phyloP scores from a whole-genome alignment of 352 stramenopile genomes.

The Pythium utonaiense region DNA sequence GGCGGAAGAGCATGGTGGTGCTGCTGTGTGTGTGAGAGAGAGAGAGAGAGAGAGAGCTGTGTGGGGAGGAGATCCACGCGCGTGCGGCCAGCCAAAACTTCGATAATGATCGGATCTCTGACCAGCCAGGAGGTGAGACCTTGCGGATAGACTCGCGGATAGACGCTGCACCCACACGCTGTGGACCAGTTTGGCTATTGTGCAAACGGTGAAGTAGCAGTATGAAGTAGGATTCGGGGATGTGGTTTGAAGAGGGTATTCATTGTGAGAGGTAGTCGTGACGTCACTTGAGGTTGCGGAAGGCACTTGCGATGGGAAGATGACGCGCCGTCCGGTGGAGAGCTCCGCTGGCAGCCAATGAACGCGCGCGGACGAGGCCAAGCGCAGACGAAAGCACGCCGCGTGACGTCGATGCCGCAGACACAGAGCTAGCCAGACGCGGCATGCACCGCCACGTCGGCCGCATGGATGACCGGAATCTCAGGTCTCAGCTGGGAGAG shows the following conservation, averaged over 20 bases:
- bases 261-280: constrained; percentile 15
- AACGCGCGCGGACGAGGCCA: neutral
- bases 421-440: neutral
- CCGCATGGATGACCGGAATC: neutral
- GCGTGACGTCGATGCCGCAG: neutral
- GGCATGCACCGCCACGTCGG: neutral
- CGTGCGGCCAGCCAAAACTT: constrained; percentile 6
- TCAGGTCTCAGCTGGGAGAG: neutral
- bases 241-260: constrained; percentile 11
- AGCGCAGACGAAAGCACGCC: neutral
- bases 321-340: constrained; percentile 11
- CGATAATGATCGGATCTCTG: constrained; percentile 20
- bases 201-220: constrained; percentile 18
- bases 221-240: constrained; percentile 29
- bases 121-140: no score
- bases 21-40: neutral
- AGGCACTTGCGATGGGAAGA: neutral
- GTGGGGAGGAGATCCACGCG: neutral
- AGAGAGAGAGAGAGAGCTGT: neutral
- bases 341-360: constrained; percentile 3
- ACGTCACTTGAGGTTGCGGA: constrained; percentile 24
- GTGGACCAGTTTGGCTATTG: no score
- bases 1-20: constrained; percentile 48
- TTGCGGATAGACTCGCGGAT: neutral
- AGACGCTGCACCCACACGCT: constrained; percentile 7